phyloP scores from a whole-genome alignment of 306 rosid species.

The Senna tora region DNA sequence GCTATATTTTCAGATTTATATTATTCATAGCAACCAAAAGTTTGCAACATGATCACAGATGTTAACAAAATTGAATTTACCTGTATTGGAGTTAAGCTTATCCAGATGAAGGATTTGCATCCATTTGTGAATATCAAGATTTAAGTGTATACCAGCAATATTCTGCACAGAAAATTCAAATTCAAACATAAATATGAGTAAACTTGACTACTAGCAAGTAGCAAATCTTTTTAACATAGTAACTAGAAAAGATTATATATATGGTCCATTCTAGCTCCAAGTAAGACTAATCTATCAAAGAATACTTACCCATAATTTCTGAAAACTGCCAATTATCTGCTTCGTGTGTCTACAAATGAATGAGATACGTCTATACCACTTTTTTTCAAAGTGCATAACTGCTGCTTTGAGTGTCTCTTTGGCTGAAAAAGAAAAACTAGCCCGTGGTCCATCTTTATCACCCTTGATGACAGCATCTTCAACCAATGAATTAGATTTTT shows the following conservation, averaged over 20 bases:
- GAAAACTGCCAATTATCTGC: slow-evolving; percentile 59
- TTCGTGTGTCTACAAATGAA: slow-evolving; percentile 67
- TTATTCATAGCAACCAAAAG: slow-evolving; percentile 23
- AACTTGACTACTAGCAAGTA: background rate
- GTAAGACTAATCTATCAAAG: slow-evolving; percentile 1
- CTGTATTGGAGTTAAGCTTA: slow-evolving; percentile 71
- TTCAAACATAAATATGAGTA: slow-evolving; percentile 31
- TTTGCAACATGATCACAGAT: slow-evolving; percentile 8
- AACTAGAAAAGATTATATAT: slow-evolving; percentile 7
- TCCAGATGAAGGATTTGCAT: slow-evolving; percentile 57
- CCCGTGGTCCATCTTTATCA: slow-evolving; percentile 62
- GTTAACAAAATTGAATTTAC: slow-evolving; percentile 43
- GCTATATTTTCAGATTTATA: background rate
- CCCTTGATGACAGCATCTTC: slow-evolving; percentile 58
- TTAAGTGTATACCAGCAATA: slow-evolving; percentile 75
- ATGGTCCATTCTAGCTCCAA: slow-evolving; percentile 30
- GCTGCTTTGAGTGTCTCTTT: slow-evolving; percentile 79
- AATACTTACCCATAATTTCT: slow-evolving; percentile 79
- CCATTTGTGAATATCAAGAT: slow-evolving; percentile 93
- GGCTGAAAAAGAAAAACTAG: slow-evolving; percentile 60
- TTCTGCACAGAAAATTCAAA: slow-evolving; percentile 58
- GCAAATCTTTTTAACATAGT: background rate
- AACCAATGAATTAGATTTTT: slow-evolving; percentile 45
- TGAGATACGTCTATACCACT: slow-evolving; percentile 73
- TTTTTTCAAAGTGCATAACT: slow-evolving; percentile 60